These are phyloP conservation scores for Catharanthus roseus DNA, from an alignment of 257 asterid species.

Conservation along the genomic window DNA sequence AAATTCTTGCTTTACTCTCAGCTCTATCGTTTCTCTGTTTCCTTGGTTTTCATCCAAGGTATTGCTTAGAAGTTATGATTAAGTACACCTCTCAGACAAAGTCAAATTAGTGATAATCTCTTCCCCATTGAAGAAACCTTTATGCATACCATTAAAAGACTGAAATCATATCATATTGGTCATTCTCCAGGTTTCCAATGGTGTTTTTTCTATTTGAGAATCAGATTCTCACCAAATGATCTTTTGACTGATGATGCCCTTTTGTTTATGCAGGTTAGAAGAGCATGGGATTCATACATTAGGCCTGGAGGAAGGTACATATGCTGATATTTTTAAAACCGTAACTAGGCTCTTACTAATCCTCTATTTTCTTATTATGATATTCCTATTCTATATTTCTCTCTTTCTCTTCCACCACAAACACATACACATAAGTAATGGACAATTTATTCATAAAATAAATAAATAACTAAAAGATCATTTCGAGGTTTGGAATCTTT, in stretches of 20 bases:
- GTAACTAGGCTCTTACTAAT: background rate
- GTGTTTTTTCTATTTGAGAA: background rate
- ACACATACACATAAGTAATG: background rate
- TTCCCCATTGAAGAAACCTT: background rate
- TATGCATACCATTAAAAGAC: background rate
- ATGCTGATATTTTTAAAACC: background rate
- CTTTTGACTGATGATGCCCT: slow-evolving; percentile 6
- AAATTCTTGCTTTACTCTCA: background rate
- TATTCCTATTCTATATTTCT: background rate
- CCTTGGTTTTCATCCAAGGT: background rate
- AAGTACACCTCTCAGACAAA: background rate
- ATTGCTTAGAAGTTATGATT: background rate
- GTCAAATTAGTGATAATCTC: background rate
- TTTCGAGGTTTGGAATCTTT: background rate
- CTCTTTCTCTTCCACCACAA: background rate
- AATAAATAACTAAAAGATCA: background rate
- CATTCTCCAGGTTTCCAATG: background rate
- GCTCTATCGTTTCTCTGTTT: background rate
- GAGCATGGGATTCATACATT: slow-evolving; percentile 89
- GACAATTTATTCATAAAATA: no score
- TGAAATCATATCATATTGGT: background rate
- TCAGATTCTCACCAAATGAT: background rate
- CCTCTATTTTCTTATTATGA: background rate
- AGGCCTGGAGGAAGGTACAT: slow-evolving; percentile 92
- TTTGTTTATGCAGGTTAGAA: slow-evolving; percentile 60